These are phyloP conservation scores for Gynostemma pentaphyllum DNA, from an alignment of 306 rosid species.

Conservation along the genomic window DNA sequence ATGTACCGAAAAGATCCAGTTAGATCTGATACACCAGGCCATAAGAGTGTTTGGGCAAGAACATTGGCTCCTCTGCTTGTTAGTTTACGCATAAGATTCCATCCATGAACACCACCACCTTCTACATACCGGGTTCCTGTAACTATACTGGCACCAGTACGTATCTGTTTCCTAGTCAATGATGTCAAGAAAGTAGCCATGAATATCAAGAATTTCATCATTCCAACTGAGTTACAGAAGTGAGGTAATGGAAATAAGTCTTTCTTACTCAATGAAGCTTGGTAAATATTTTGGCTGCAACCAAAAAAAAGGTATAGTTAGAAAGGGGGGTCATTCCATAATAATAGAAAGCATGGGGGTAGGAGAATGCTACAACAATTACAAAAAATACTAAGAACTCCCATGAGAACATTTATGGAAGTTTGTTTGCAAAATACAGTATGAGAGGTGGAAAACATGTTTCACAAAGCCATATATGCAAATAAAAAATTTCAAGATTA, in stretches of 20 bases:
- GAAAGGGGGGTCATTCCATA: slow-evolving; percentile 10
- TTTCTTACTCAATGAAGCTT: slow-evolving; percentile 60
- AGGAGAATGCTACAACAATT: background rate
- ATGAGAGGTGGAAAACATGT: background rate
- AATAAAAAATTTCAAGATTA: no score
- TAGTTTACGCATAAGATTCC: slow-evolving; percentile 97
- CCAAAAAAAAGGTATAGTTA: slow-evolving; percentile 13
- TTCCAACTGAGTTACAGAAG: slow-evolving; percentile 4
- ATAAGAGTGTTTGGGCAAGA: slow-evolving; percentile 85
- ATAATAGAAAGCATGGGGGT: background rate
- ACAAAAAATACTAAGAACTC: background rate
- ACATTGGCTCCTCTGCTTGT: slow-evolving; percentile 99
- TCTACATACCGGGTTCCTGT: slow-evolving; percentile 91
- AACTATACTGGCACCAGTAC: slow-evolving; percentile 81
- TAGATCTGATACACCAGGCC: slow-evolving; percentile 98
- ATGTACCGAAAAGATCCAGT: slow-evolving; percentile 88
- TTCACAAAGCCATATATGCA: no score
- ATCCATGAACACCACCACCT: slow-evolving; percentile 97
- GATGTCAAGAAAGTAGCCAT: background rate
- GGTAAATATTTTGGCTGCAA: slow-evolving; percentile 95
- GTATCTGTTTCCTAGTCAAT: slow-evolving; percentile 50
- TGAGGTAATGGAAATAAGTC: slow-evolving; percentile 1
- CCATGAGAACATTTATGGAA: background rate
- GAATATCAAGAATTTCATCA: background rate
- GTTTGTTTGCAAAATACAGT: background rate